Percentiles rank a stretch among this genome's conserved stretches.
phyloP scores from a whole-genome alignment of 495 filamentous ascomycete species.

The Ramalina intermedia region DNA sequence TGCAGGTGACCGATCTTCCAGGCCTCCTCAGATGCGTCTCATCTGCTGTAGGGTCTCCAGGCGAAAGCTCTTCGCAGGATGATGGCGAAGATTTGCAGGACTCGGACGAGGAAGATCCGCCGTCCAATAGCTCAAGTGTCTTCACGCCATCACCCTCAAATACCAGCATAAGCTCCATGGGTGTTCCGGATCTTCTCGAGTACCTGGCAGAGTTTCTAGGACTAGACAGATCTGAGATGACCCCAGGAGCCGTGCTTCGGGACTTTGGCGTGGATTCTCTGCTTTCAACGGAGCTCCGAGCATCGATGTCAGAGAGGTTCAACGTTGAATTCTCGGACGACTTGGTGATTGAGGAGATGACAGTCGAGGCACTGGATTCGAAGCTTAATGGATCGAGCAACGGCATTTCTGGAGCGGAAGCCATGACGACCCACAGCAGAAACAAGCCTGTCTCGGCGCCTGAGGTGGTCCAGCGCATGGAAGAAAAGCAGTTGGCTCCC shows the following conservation, averaged over 20 bases:
- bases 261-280: constrained; percentile 12
- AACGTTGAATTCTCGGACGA: background rate
- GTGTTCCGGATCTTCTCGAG: background rate
- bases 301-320: background rate
- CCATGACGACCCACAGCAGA: background rate
- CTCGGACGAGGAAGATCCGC: background rate
- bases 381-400: background rate
- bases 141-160: too few relatives aligned
- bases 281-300: constrained; percentile 11
- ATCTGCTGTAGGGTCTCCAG: background rate
- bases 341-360: constrained; percentile 1
- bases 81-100: background rate
- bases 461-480: background rate
- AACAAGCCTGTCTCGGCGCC: constrained; percentile 2
- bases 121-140: background rate
- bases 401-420: background rate
- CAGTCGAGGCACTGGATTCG: background rate
- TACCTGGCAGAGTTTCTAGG: background rate
- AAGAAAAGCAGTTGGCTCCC: too few relatives aligned
- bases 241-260: background rate
- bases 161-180: too few relatives aligned
- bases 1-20: constrained; percentile 21
- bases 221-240: background rate
- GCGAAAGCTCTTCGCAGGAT: background rate
- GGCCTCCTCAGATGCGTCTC: constrained; percentile 4